Conservation (phyloP, 768 basidiomycete species). For the Gelatoporia subvermispora region DNA sequence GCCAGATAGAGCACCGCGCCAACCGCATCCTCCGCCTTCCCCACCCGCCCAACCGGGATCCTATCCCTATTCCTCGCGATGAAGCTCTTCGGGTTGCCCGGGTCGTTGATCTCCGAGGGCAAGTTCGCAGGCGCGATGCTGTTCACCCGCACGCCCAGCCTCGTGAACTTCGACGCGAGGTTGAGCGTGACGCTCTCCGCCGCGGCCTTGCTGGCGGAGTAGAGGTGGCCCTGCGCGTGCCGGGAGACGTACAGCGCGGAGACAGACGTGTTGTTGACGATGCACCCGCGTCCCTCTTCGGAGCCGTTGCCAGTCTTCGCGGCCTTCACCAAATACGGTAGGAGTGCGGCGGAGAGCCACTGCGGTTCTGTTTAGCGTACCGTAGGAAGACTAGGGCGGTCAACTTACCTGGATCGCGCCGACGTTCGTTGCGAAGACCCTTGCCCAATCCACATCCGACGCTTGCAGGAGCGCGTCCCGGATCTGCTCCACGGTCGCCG, state of each 20-base stretch:
- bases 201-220: conserved; percentile 12
- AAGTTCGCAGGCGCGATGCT: conserved; percentile 14
- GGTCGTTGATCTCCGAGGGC: conserved; percentile 13
- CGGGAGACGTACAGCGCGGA: conserved; percentile 10
- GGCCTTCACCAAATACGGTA: conserved; percentile 11
- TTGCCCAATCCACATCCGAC: conserved; percentile 11
- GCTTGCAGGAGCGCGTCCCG: conserved; percentile 10
- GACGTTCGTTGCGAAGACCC: conserved; percentile 11
- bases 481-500: conserved; percentile 6
- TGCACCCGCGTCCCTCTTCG: conserved; percentile 10
- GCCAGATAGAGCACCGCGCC: conserved; percentile 12
- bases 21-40: conserved; percentile 12
- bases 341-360: conserved; percentile 13
- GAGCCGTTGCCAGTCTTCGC: conserved; percentile 6
- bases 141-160: conserved; percentile 15
- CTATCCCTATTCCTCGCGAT: conserved; percentile 3
- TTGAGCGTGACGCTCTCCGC: conserved; percentile 13
- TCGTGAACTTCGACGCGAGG: conserved; percentile 14
- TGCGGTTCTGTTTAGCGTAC: background rate
- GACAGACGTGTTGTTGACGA: conserved; percentile 14
- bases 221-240: conserved; percentile 7
- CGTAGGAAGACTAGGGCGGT: background rate
- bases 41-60: conserved; percentile 12
- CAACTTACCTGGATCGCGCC: conserved; percentile 8
- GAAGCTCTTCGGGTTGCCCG: conserved; percentile 13